A percentile compares a stretch with the other conserved stretches of the same genome.
Conservation (phyloP, 192 early-diverging fungal genomes). For the Podila clonocystis region DNA sequence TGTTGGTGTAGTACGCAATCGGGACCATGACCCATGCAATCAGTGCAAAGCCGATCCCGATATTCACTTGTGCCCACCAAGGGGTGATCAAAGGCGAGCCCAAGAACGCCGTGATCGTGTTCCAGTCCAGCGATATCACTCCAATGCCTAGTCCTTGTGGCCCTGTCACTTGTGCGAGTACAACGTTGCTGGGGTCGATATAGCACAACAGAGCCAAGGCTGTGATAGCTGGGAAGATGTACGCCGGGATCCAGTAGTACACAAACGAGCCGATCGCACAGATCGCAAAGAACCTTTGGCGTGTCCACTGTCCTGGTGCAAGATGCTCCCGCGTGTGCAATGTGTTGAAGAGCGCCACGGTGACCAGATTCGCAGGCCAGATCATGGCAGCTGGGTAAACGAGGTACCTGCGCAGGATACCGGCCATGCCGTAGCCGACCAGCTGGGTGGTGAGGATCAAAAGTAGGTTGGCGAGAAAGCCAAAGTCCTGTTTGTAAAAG, state of each 20-base stretch:
- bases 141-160: conserved; percentile 74
- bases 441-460: conserved; percentile 73
- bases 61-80: conserved; percentile 70
- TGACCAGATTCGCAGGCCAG: conserved; percentile 84
- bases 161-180: conserved; percentile 56
- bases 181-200: conserved; percentile 20
- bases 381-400: conserved; percentile 87
- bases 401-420: conserved; percentile 79
- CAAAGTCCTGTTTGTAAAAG: conserved; percentile 68
- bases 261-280: conserved; percentile 52
- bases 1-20: conserved; percentile 68
- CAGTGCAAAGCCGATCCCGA: conserved; percentile 68
- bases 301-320: conserved; percentile 33
- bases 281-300: conserved; percentile 52
- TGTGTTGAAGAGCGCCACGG: conserved; percentile 60
- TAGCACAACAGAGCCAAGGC: conserved; percentile 43
- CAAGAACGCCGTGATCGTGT: conserved; percentile 55
- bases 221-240: conserved; percentile 39
- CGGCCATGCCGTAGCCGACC: conserved; percentile 75
- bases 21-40: conserved; percentile 78
- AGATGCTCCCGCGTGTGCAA: conserved; percentile 40
- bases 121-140: conserved; percentile 79
- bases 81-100: conserved; percentile 51
- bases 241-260: conserved; percentile 61
- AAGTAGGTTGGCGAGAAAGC: conserved; percentile 62